A percentile compares a stretch with the other conserved stretches of the same genome.
phyloP scores from a whole-genome alignment of 305 asterid genomes.

The Nicotiana rustica region DNA sequence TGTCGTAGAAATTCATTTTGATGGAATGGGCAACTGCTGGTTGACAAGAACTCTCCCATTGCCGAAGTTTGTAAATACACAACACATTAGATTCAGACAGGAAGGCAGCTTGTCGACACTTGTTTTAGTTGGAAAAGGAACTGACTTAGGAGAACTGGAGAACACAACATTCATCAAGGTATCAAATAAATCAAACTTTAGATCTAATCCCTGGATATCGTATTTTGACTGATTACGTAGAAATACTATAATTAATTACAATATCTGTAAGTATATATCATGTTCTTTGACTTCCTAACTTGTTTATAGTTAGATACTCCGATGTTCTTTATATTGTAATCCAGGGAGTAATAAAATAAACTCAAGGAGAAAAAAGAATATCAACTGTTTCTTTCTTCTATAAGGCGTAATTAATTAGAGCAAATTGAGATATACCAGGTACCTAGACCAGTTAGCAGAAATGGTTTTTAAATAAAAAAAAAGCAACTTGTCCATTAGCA shows the following conservation, averaged over 20 bases:
- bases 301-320: neutral
- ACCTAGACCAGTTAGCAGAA: too few species aligned
- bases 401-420: neutral
- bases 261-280: neutral
- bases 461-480: too few species aligned
- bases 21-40: neutral
- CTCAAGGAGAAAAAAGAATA: neutral
- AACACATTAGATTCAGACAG: neutral
- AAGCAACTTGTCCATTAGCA: too few species aligned
- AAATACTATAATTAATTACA: neutral
- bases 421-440: neutral
- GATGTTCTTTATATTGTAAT: neutral
- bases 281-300: neutral
- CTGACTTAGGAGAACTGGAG: neutral
- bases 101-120: neutral
- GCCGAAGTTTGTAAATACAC: neutral
- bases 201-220: neutral
- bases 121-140: slow-evolving; percentile 25
- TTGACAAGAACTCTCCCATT: neutral
- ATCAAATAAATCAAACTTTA: slow-evolving; percentile 12
- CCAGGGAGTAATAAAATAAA: neutral
- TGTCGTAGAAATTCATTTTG: neutral
- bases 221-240: neutral
- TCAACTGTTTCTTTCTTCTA: neutral
- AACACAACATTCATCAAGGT: neutral